A percentile compares a stretch with the other conserved stretches of the same genome.
These are phyloP conservation scores for Rhodotorula toruloides DNA, from an alignment of 768 basidiomycete genomes.

Conservation along the genomic window DNA sequence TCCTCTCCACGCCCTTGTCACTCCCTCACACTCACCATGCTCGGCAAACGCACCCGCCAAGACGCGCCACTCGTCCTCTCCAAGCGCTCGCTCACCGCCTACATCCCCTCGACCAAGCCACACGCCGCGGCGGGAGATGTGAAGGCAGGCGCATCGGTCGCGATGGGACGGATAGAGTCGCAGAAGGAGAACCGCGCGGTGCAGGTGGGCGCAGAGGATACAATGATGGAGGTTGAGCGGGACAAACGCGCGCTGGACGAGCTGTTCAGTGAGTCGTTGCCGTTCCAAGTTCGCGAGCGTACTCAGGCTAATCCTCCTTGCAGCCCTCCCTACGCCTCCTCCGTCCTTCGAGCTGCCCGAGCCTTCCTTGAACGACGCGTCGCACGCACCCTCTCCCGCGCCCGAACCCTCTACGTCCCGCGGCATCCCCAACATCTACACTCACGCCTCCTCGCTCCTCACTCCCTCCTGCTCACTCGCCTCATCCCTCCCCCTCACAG, in stretches of 20 bases:
- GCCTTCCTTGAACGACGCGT: neutral
- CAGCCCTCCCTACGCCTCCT: neutral
- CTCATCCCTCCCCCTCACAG: constrained; percentile 53
- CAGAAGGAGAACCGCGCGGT: constrained; percentile 5
- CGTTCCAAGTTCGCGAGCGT: too few relatives aligned
- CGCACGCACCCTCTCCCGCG: neutral
- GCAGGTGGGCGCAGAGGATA: too few relatives aligned
- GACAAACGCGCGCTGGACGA: neutral
- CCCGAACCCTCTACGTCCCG: neutral
- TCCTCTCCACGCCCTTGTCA: too few relatives aligned
- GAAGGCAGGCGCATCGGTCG: neutral
- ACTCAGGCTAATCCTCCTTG: too few relatives aligned
- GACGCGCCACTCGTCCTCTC: neutral
- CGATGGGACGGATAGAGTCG: constrained; percentile 2
- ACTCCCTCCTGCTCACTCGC: constrained; percentile 49
- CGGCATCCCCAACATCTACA: constrained; percentile 31
- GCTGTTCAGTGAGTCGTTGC: neutral
- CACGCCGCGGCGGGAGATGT: neutral
- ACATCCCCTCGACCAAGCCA: neutral
- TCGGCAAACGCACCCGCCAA: constrained; percentile 3
- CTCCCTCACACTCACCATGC: neutral
- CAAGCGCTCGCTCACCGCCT: constrained; percentile 3
- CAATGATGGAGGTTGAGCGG: too few relatives aligned
- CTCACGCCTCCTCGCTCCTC: constrained; percentile 32
- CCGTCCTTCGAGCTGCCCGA: neutral